Percentiles rank a stretch among this genome's conserved stretches.
Conservation (phyloP, 768 basidiomycete species). For the Fibroporia radiculosa region DNA sequence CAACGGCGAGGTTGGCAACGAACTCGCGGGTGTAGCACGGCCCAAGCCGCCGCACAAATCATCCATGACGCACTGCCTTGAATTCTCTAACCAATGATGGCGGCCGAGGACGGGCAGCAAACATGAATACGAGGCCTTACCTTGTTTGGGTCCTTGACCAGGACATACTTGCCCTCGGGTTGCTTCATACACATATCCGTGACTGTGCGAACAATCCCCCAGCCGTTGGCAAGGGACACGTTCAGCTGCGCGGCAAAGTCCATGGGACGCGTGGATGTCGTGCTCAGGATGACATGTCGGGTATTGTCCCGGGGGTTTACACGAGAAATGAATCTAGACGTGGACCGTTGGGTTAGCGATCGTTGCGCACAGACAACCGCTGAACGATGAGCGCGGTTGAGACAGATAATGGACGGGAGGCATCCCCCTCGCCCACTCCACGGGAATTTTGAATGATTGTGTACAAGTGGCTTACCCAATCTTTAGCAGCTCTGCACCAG, state of each 20-base stretch:
- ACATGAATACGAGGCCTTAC: conserved; percentile 39
- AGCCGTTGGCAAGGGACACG: conserved; percentile 90
- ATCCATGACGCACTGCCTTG: too few species aligned
- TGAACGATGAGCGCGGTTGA: background rate
- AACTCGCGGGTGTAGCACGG: too few species aligned
- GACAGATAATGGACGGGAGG: conserved; percentile 6
- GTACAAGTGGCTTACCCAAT: conserved; percentile 64
- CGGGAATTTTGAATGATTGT: background rate
- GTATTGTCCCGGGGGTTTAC: conserved; percentile 91
- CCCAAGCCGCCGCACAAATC: too few species aligned
- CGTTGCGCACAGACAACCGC: background rate
- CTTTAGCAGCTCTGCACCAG: conserved; percentile 95
- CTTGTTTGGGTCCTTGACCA: conserved; percentile 97
- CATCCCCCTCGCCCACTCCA: too few species aligned
- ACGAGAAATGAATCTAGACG: conserved; percentile 83
- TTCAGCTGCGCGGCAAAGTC: conserved; percentile 96
- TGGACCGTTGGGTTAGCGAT: background rate
- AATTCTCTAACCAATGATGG: too few species aligned
- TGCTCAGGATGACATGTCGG: conserved; percentile 92
- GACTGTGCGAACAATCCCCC: conserved; percentile 96
- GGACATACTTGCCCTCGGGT: conserved; percentile 96
- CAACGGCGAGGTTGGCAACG: too few species aligned
- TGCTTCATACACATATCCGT: conserved; percentile 93
- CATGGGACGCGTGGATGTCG: conserved; percentile 87
- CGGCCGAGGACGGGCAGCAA: background rate